Evolutionary conservation across 257 asterid genomes (phyloP), one percentile per base, ranked within the genome.

Genomic region (Jacaranda mimosifolia): DNA sequence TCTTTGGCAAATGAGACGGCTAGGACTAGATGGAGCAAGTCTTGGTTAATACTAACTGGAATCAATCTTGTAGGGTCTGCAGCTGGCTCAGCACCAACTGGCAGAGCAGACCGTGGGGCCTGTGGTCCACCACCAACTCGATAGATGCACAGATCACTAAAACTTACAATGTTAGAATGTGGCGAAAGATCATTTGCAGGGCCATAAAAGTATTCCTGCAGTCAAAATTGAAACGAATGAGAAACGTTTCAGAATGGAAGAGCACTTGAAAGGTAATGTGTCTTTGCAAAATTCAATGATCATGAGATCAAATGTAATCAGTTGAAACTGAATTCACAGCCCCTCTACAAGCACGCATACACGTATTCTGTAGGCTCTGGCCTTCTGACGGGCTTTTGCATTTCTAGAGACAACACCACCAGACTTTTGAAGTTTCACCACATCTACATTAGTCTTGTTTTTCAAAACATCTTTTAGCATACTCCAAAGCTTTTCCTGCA

Each of bases 61-160:
- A 81, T 85, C 87, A 93, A 86, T 85, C 98, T 87, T 45, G 91
- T 86, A 59, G 97, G 99, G 65, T 95, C 96, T 3, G 98, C 92
- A 53, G 89, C 85, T 3, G 99, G 99, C 80, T 93, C 98, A 39
- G 99, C 97, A 13, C 99, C 99, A 78, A 84, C 91, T 5, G 99
- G 99, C 75, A 96, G 85, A 86, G 99, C 99, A 76, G 99, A 96
- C 53, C 97, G 97, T 51, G 99, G 98, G 75, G 98, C 99, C 80
- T 87, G 95, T 55, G 98, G 99, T 18, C 99, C 98, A 53, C 99
- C 98, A 18, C 98, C 99, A 7, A 93, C 67, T 72, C 97, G 94
- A 74, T 88, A 96, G 63, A 93, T 85, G 79, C 83, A 86, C 79
- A 96, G 76, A 74, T 96, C 97, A 70, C 87, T 86, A 83, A 91